These are phyloP conservation scores for Rehmannia glutinosa DNA, from an alignment of 257 asterid species.

Conservation along the genomic window DNA sequence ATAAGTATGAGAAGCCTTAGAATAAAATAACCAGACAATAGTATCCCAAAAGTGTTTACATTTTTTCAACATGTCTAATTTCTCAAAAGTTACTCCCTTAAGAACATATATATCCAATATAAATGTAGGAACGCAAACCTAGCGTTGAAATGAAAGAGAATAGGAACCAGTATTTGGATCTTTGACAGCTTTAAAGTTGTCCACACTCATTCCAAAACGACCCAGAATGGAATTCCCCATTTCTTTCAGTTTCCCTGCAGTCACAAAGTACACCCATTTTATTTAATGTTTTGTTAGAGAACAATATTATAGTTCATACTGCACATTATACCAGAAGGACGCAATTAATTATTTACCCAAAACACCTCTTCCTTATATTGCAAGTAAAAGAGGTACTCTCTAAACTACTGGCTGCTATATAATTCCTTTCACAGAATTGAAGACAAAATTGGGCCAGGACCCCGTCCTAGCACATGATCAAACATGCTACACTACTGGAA, in stretches of 20 bases:
- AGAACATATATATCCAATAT: neutral
- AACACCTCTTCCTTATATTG: too few species aligned
- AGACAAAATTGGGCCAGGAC: too few species aligned
- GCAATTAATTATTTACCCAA: neutral
- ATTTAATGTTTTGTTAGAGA: neutral
- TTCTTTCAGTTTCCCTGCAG: slow-evolving; percentile 83
- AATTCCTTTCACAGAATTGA: too few species aligned
- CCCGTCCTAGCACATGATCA: too few species aligned
- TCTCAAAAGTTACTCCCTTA: neutral
- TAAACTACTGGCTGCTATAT: too few species aligned
- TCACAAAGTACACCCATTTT: slow-evolving; percentile 9
- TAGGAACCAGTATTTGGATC: slow-evolving; percentile 94
- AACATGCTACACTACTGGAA: too few species aligned
- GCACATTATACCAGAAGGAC: neutral
- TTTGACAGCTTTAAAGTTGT: slow-evolving; percentile 87
- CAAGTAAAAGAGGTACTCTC: too few species aligned
- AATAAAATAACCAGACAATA: slow-evolving; percentile 5
- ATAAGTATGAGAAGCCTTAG: too few species aligned
- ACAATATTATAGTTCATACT: neutral
- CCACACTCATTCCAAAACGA: slow-evolving; percentile 90
- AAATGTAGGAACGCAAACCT: slow-evolving; percentile 20
- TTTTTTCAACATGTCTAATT: neutral
- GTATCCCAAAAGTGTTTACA: neutral
- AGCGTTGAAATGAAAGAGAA: slow-evolving; percentile 67
- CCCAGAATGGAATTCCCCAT: slow-evolving; percentile 90